Percentiles rank a stretch among this genome's conserved stretches.
Conservation (phyloP, 148 eudicot genomes). For the Vaccinium corymbosum region DNA sequence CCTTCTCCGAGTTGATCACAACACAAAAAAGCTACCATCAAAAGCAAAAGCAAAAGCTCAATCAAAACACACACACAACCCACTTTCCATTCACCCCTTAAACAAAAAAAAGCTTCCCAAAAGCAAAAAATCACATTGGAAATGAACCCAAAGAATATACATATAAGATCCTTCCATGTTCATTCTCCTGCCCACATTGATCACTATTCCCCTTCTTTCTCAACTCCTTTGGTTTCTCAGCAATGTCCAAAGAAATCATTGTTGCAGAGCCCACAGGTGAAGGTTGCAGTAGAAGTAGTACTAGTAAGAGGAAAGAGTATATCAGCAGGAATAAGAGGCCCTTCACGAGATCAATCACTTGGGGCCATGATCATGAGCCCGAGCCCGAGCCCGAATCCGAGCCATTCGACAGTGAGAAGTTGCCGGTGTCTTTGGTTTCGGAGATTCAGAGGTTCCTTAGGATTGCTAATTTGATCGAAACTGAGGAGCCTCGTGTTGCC, state of each 20-base stretch:
- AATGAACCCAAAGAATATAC: constrained; percentile 26
- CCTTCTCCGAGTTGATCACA: background rate
- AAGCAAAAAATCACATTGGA: constrained; percentile 25
- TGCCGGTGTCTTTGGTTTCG: constrained; percentile 71
- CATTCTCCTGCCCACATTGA: background rate
- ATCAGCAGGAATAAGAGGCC: constrained; percentile 15
- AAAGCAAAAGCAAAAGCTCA: constrained; percentile 31
- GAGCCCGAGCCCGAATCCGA: constrained; percentile 39
- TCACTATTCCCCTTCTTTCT: background rate
- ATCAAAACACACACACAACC: background rate
- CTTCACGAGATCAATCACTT: constrained; percentile 54
- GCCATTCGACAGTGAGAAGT: constrained; percentile 85
- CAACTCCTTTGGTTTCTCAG: background rate
- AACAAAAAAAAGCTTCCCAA: constrained; percentile 14
- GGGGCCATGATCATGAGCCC: constrained; percentile 34
- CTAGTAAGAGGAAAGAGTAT: constrained; percentile 21
- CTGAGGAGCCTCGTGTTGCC: constrained; percentile 89
- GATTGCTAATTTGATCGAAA: constrained; percentile 75
- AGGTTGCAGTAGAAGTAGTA: constrained; percentile 15
- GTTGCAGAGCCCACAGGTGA: constrained; percentile 51
- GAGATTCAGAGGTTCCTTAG: constrained; percentile 82
- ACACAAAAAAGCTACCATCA: constrained; percentile 2
- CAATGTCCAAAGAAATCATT: constrained; percentile 59
- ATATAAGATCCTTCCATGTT: constrained; percentile 25
- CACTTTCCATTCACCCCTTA: constrained; percentile 11